These are phyloP conservation scores for Linum usitatissimum DNA, from an alignment of 345 rosid genomes.

Conservation along the genomic window DNA sequence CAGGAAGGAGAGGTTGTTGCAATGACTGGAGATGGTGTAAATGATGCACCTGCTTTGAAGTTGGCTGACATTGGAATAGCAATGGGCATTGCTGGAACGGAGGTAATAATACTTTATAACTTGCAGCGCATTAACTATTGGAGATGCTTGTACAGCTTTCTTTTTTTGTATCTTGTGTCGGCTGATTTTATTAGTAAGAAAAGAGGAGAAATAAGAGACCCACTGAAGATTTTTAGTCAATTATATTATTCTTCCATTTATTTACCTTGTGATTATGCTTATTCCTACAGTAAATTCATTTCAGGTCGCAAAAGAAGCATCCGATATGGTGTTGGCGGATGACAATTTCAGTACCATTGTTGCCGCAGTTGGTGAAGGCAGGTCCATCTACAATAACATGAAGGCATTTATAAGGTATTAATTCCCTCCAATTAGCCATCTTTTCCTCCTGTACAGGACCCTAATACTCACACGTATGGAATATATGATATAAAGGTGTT, in stretches of 20 bases:
- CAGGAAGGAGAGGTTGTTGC: conserved; percentile 99
- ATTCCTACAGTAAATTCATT: background rate
- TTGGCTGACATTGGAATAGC: conserved; percentile 97
- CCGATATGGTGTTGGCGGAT: conserved; percentile 98
- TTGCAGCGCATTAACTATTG: background rate
- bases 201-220: too few relatives aligned
- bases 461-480: too few relatives aligned
- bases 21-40: conserved; percentile 99
- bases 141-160: too few relatives aligned
- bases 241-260: background rate
- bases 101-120: conserved; percentile 31
- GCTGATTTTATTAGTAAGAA: background rate
- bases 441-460: too few relatives aligned
- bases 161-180: background rate
- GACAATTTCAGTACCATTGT: conserved; percentile 95
- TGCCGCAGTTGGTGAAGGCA: conserved; percentile 95
- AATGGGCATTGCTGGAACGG: conserved; percentile 96
- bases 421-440: background rate
- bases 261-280: background rate
- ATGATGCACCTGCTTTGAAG: conserved; percentile 96
- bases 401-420: conserved; percentile 91
- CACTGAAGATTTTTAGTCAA: too few relatives aligned
- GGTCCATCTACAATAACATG: conserved; percentile 92
- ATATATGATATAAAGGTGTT: too few relatives aligned
- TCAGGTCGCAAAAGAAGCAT: conserved; percentile 97